Evolutionary conservation across 1,284 basidiomycete species (phyloP), one percentile per base, ranked within the genome.

Genomic region (Spongispora temasekensis): DNA sequence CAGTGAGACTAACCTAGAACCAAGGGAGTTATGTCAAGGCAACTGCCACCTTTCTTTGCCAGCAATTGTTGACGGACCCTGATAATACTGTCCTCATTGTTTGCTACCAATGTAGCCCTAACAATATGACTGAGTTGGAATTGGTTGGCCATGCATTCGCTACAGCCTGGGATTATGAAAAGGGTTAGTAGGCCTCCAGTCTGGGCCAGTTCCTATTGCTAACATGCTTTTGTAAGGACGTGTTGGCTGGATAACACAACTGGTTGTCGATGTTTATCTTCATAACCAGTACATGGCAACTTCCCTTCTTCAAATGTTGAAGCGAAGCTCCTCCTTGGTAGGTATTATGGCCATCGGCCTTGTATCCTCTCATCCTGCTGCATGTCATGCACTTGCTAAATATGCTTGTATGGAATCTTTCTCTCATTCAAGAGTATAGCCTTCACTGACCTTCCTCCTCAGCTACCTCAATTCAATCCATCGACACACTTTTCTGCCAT

Each of bases 321-420:
- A 48, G 17, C 8, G 9, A 48, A 25, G 46, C 46, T 48, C 46
- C 46, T 48, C 46, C 46, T 48, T 48, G 15, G 10, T 23, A 25
- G 46, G 46, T 48, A 48, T 48, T 48, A 48, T 48, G 46, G 46
- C 46, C 46, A 48, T 48, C 15, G 46, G 46, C 17, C 46, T 48
- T 19, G 46, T 28, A 27, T 48, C 25, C 25, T 48, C 46, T 48
- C 46, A 48, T 48, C 46, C 46, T 27, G 46, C 46, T 48, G 46
- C 46, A 48, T 48, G 46, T 27, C 46, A 48, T 48, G 46, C 46
- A 19, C 46, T 28, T 15, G 46, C 46, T 48, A 48, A 48, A 48
- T 48, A 48, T 48, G 17, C 46, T 48, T 48, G 46, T 48, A 48
- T 48, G 46, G 46, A 48, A 48, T 48, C 25, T 48, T 48, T 48